phyloP scores from a whole-genome alignment of 768 basidiomycete genomes.

The Ramaria sp. region DNA sequence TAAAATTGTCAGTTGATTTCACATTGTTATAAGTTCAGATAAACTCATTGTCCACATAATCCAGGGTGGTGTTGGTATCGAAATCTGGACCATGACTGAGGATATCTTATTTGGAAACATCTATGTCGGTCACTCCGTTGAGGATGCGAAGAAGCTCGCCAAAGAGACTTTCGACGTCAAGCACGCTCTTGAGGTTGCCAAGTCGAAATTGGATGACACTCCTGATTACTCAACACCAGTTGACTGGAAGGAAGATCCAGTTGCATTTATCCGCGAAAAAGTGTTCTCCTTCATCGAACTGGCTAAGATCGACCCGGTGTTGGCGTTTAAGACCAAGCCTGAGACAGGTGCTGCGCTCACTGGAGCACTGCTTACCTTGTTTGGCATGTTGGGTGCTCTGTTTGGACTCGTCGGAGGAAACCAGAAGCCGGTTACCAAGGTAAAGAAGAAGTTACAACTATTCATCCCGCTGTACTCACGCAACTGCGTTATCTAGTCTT shows the following conservation, averaged over 20 bases:
- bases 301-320: constrained; percentile 62
- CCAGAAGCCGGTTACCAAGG: constrained; percentile 59
- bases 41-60: not conserved
- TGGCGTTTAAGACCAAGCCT: constrained; percentile 80
- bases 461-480: not conserved
- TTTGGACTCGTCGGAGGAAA: constrained; percentile 68
- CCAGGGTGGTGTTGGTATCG: constrained; percentile 89
- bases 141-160: constrained; percentile 76
- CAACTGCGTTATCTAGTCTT: constrained; percentile 28
- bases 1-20: constrained; percentile 56
- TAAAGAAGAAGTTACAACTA: constrained; percentile 19
- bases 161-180: constrained; percentile 87
- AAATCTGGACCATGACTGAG: constrained; percentile 99
- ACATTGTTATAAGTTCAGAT: not conserved
- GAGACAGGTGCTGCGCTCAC: constrained; percentile 74
- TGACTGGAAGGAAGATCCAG: constrained; percentile 61
- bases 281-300: constrained; percentile 71
- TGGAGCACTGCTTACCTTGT: constrained; percentile 64
- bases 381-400: constrained; percentile 75
- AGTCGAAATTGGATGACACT: constrained; percentile 38
- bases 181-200: constrained; percentile 65
- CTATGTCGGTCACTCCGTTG: constrained; percentile 82
- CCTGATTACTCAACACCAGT: constrained; percentile 36
- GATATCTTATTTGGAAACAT: constrained; percentile 91
- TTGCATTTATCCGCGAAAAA: constrained; percentile 70